Percentiles rank a stretch among this genome's conserved stretches.
Evolutionary conservation across 2,329 filamentous ascomycete genomes (phyloP).

Genomic region (Blastomyces percursus): DNA sequence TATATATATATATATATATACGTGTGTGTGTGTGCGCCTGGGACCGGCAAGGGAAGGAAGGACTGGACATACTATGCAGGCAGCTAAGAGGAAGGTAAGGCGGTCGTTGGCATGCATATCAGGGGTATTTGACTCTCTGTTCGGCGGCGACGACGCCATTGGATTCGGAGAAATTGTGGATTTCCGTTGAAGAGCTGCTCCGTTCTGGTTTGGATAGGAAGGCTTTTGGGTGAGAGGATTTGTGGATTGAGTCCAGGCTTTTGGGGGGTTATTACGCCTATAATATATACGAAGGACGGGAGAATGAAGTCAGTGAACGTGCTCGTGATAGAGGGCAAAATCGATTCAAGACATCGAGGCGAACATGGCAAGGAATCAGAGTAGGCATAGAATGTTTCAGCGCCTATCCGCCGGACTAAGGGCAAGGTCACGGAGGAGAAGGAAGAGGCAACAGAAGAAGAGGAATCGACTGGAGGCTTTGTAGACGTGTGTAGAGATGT

Average conservation of each 20-base stretch:
- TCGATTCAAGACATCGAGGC: background rate
- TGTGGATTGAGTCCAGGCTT: conserved; percentile 50
- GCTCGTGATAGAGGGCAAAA: background rate
- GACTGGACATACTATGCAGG: conserved; percentile 45
- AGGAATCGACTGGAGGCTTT: background rate
- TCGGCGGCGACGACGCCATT: conserved; percentile 16
- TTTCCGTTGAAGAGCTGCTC: conserved; percentile 38
- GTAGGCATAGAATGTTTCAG: background rate
- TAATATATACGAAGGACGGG: conserved; percentile 8
- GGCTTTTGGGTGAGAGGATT: conserved; percentile 51
- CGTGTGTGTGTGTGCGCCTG: background rate
- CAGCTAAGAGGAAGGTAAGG: conserved; percentile 47
- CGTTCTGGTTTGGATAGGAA: conserved; percentile 43
- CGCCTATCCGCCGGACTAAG: background rate
- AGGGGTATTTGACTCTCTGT: conserved; percentile 42
- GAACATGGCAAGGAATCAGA: conserved; percentile 2
- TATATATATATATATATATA: too few species aligned
- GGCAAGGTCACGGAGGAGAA: background rate
- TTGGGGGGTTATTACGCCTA: conserved; percentile 45
- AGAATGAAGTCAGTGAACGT: conserved; percentile 1
- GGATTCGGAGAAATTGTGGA: conserved; percentile 29
- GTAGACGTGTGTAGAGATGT: background rate
- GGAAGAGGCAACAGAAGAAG: background rate
- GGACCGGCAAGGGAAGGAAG: background rate
- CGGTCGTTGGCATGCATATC: conserved; percentile 52